Base-by-base conservation (phyloP, 345 rosid species). In the Rhizophora apiculata region DNA sequence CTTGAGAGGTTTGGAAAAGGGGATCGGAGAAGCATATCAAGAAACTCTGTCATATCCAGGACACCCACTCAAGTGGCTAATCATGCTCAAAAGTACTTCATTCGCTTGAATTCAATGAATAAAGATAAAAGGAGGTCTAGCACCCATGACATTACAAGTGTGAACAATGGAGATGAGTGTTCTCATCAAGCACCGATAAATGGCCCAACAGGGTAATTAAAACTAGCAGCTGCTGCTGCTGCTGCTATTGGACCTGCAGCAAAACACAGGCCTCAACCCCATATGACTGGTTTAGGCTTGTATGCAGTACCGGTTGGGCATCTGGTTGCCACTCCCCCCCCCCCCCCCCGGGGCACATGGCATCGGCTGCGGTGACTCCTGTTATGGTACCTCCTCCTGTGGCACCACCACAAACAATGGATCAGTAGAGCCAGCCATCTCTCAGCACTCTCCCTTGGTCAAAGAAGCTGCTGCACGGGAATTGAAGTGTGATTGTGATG, bases 11-110 rank as follows among this genome's bases (percentile, higher is more conserved):
- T 87, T 62, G 96, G 98, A 58, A 93, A 93, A 84, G 96, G 98
- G 63, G 98, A 93, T 75, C 90, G 98, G 98, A 89, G 96, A 72
- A 93, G 96, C 90, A 93, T 93, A 70, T 89, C 98, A 10, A 86
- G 98, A 68, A 90, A 90, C 79, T 90, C 82, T 68, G 98, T 93
- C 24, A 82, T 86, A 60, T 89, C 98, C 64, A 87, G 98, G 72
- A 93, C 98, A 2, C 98, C 98, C 0, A 90, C 96, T 5, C 98
- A 93, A 78, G 98, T 93, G 24, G 98, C 98, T 3, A 90, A 97
- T 31, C 98, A 93, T 83, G 98, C 98, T 36, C 96, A 93, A 15
- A 93, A 93, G 64, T 93, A 93, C 79, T 93, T 90, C 84, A 87
- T 93, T 59, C 67, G 98, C 27, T 78, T 89, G 54, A 89, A 87